A percentile compares a stretch with the other conserved stretches of the same genome.
These are phyloP conservation scores for Hyphochytrium catenoides DNA, from an alignment of 352 stramenopile genomes.

Conservation along the genomic window DNA sequence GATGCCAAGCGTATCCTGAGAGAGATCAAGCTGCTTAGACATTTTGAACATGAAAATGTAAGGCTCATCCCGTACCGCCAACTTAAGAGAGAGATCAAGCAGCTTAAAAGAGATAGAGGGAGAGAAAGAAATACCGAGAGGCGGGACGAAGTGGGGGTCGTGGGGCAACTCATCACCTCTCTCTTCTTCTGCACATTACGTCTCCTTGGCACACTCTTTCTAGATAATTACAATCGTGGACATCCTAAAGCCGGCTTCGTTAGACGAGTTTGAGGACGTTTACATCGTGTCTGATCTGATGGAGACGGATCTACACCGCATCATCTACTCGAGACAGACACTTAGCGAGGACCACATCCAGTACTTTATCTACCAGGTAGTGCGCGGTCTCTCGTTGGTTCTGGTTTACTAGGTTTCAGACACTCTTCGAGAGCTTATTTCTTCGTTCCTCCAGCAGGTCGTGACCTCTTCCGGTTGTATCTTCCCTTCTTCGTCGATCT, in stretches of 20 bases:
- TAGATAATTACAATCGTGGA: slow-evolving; percentile 82
- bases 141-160: background rate
- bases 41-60: slow-evolving; percentile 78
- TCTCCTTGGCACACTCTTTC: slow-evolving; percentile 2
- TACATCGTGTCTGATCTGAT: slow-evolving; percentile 95
- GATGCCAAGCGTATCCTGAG: slow-evolving; percentile 97
- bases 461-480: no score
- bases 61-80: slow-evolving; percentile 36
- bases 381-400: slow-evolving; percentile 9
- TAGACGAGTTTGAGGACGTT: slow-evolving; percentile 87
- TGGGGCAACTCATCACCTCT: background rate
- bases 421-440: no score
- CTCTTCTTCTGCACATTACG: background rate
- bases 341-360: slow-evolving; percentile 77
- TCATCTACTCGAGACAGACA: slow-evolving; percentile 85
- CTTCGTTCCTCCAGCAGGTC: no score
- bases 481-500: no score
- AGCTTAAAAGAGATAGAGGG: slow-evolving; percentile 23
- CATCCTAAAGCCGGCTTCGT: slow-evolving; percentile 70
- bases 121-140: background rate
- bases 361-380: slow-evolving; percentile 73
- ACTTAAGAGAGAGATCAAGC: no score
- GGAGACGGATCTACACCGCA: slow-evolving; percentile 92
- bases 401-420: no score
- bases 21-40: slow-evolving; percentile 81